These are phyloP conservation scores for Boletus vinaceobasis DNA, from an alignment of 768 basidiomycete genomes.

Conservation along the genomic window DNA sequence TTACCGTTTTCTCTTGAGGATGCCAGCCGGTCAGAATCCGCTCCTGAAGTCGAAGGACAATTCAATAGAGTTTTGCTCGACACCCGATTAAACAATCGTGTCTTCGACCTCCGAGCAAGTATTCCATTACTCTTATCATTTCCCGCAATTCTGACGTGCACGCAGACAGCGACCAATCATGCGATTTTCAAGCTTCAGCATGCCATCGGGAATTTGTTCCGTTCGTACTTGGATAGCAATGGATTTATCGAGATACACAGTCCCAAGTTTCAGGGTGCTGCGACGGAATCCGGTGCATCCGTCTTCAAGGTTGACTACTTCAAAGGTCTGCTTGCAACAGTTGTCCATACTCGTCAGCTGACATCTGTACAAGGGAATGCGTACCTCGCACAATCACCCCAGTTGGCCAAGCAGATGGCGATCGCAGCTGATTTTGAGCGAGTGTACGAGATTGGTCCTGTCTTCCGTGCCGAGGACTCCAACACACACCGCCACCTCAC, in stretches of 20 bases:
- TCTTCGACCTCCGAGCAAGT: slow-evolving; percentile 88
- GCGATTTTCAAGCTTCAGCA: slow-evolving; percentile 91
- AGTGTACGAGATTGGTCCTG: slow-evolving; percentile 95
- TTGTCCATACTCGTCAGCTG: slow-evolving; percentile 1
- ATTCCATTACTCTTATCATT: neutral
- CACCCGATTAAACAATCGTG: slow-evolving; percentile 91
- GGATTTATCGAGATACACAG: slow-evolving; percentile 95
- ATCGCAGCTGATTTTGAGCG: slow-evolving; percentile 98
- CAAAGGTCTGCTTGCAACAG: slow-evolving; percentile 54
- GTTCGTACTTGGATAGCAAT: slow-evolving; percentile 66
- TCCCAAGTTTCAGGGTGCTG: slow-evolving; percentile 94
- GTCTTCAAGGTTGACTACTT: slow-evolving; percentile 99
- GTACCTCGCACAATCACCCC: slow-evolving; percentile 94
- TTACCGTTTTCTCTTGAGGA: slow-evolving; percentile 94
- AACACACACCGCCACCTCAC: slow-evolving; percentile 98
- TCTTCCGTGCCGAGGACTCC: slow-evolving; percentile 97
- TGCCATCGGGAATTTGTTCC: slow-evolving; percentile 86
- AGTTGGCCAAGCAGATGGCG: slow-evolving; percentile 98
- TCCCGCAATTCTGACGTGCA: slow-evolving; percentile 8
- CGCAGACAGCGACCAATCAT: slow-evolving; percentile 90
- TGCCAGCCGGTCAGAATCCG: slow-evolving; percentile 78
- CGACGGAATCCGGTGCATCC: slow-evolving; percentile 94
- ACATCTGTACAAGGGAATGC: slow-evolving; percentile 60
- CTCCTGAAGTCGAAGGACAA: slow-evolving; percentile 58
- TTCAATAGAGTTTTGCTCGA: slow-evolving; percentile 84